phyloP scores from a whole-genome alignment of 208 protist genomes.

The Leishmania major region DNA sequence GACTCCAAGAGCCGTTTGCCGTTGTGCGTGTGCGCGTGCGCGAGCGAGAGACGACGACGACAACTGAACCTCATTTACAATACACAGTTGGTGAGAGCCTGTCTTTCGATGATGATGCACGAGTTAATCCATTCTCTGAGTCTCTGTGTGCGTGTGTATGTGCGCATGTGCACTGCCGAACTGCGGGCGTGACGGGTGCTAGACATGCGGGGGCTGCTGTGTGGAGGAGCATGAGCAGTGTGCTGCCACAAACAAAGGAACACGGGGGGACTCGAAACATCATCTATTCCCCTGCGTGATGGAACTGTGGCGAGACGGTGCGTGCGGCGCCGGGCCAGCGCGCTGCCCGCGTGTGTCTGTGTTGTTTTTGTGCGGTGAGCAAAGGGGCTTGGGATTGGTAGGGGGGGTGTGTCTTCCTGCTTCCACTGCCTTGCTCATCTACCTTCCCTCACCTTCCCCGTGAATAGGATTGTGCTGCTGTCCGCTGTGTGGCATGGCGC shows the following conservation, averaged over 20 bases:
- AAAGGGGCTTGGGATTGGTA: neutral
- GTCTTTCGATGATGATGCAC: conserved; percentile 39
- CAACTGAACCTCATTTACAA: conserved; percentile 35
- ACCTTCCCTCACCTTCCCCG: neutral
- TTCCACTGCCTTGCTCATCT: neutral
- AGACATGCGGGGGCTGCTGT: neutral
- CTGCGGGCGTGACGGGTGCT: neutral
- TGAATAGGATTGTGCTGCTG: neutral
- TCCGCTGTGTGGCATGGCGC: neutral
- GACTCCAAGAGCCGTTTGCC: conserved; percentile 14
- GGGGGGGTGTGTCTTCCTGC: neutral
- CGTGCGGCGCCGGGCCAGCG: conserved; percentile 2
- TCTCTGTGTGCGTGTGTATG: conserved; percentile 9
- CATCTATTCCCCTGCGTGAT: conserved; percentile 3
- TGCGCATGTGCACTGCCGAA: neutral
- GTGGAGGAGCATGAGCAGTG: neutral
- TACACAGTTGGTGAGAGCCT: conserved; percentile 49
- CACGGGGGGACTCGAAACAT: conserved; percentile 11
- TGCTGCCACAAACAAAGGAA: neutral
- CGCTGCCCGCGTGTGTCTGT: conserved; percentile 13
- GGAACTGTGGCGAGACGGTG: conserved; percentile 8
- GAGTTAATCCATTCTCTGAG: conserved; percentile 60
- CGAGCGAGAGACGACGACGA: conserved; percentile 29
- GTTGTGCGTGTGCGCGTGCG: neutral
- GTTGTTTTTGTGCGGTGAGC: conserved; percentile 1